Base-by-base conservation (phyloP, 306 rosid genomes). In the Gynostemma pentaphyllum region DNA sequence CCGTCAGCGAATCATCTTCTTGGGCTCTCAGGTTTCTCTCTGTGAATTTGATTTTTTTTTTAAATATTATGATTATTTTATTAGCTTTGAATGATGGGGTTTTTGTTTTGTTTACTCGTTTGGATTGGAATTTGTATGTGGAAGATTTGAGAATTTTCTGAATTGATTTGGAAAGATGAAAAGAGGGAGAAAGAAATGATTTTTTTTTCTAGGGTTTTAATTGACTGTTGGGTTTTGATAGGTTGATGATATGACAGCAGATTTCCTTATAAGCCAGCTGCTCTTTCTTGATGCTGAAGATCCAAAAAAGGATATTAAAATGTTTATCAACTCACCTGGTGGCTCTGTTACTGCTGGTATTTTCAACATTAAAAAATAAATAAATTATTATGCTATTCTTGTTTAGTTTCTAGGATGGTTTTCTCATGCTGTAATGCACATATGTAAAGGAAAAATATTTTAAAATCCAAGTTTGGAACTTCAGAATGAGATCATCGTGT, bases 281-380 rank as follows among this genome's bases (percentile, higher is more conserved):
- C 73, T 92, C 16, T 79, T 92, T 77, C 82, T 92, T 70, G 98
- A 92, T 79, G 95, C 87, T 28, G 98, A 86, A 66, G 95, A 92
- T 75, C 50, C 98, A 1, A 82, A 70, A 50, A 88, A 86, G 69
- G 96, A 88, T 60, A 92, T 92, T 44, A 92, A 75, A 70, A 67
- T 88, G 78, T 84, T 92, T 63, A 92, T 92, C 69, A 92, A 86
- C 76, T 92, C 96, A 39, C 98, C 98, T 2, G 98, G 98, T 71
- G 98, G 98, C 68, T 88, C 96, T 66, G 79, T 88, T 59, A 91
- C 98, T 68, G 90, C 98, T 62, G 94, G 96, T 91, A 87, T 61
- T 78, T 65, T 21, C 46, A 15, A 30, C 41, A 42, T 71, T 21
- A 1, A 7, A 19, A 22, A 44, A 56, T 13, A n/a, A n/a, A n/a